Evolutionary conservation across 2,329 filamentous ascomycete genomes (phyloP).

Genomic region (Trichoderma aggressivum): DNA sequence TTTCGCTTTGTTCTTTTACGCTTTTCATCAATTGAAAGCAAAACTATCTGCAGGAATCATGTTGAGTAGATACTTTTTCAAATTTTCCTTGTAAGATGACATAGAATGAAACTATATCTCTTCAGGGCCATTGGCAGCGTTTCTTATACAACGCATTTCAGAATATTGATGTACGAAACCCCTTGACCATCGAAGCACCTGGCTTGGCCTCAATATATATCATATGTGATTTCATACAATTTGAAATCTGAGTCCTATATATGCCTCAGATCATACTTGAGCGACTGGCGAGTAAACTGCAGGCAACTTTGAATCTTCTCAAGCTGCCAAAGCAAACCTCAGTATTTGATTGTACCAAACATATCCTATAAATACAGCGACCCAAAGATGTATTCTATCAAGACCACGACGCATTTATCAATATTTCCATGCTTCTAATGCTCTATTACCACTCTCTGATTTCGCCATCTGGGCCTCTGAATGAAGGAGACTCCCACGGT

Average conservation of each 20-base stretch:
- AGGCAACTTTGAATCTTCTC: not conserved
- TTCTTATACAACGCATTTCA: not conserved
- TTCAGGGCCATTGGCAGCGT: not conserved
- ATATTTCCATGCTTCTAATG: not conserved
- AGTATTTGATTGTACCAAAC: not conserved
- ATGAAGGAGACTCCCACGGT: constrained; percentile 65
- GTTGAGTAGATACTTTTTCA: not conserved
- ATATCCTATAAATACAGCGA: not conserved
- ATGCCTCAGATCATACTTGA: not conserved
- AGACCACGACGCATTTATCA: not conserved
- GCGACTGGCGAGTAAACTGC: not conserved
- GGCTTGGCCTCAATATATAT: not conserved
- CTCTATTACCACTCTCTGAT: constrained; percentile 61
- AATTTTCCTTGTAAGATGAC: not conserved
- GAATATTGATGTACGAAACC: not conserved
- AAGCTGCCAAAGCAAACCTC: not conserved
- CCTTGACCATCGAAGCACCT: not conserved
- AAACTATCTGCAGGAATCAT: not conserved
- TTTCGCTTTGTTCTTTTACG: not conserved
- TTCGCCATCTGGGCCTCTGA: constrained; percentile 63
- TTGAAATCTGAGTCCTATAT: not conserved
- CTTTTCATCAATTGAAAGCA: not conserved
- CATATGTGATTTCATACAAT: not conserved
- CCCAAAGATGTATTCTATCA: not conserved
- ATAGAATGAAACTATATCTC: not conserved